Conservation (phyloP, 78 protist species). For the Dictyostelium capitatum region DNA sequence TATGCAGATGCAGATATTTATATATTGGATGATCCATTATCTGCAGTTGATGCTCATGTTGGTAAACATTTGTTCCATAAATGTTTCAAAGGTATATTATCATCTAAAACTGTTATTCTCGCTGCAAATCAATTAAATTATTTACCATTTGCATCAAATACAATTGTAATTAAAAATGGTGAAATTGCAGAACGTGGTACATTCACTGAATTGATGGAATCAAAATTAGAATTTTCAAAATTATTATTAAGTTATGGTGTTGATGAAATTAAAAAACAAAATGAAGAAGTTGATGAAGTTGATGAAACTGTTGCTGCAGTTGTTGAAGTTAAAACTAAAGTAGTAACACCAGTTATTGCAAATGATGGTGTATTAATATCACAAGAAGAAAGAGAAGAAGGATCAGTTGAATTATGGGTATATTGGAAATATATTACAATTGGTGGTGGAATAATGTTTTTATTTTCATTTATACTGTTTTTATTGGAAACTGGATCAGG, state of each 20-base stretch:
- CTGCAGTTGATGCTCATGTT: conserved; percentile 95
- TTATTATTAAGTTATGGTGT: conserved; percentile 39
- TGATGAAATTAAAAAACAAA: background rate
- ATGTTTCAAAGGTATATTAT: conserved; percentile 54
- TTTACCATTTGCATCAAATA: conserved; percentile 37
- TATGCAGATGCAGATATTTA: conserved; percentile 88
- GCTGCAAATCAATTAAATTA: conserved; percentile 88
- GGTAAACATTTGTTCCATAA: conserved; percentile 87
- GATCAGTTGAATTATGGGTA: conserved; percentile 38
- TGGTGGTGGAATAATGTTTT: conserved; percentile 59
- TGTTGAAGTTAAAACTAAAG: conserved; percentile 2
- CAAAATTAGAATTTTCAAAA: conserved; percentile 17
- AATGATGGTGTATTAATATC: conserved; percentile 48
- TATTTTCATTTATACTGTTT: background rate
- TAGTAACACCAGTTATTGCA: conserved; percentile 23
- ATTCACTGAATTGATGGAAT: background rate
- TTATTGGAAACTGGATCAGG: background rate
- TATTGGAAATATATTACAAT: conserved; percentile 28
- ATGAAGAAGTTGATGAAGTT: conserved; percentile 18
- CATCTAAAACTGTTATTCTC: conserved; percentile 85
- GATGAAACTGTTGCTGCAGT: background rate
- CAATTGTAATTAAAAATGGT: conserved; percentile 83
- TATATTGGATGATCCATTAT: conserved; percentile 95
- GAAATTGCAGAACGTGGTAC: conserved; percentile 77
- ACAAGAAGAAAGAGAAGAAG: conserved; percentile 80